A percentile compares a stretch with the other conserved stretches of the same genome.
phyloP scores from a whole-genome alignment of 2,329 filamentous ascomycete genomes.

The Torrubiella hemipterigena region DNA sequence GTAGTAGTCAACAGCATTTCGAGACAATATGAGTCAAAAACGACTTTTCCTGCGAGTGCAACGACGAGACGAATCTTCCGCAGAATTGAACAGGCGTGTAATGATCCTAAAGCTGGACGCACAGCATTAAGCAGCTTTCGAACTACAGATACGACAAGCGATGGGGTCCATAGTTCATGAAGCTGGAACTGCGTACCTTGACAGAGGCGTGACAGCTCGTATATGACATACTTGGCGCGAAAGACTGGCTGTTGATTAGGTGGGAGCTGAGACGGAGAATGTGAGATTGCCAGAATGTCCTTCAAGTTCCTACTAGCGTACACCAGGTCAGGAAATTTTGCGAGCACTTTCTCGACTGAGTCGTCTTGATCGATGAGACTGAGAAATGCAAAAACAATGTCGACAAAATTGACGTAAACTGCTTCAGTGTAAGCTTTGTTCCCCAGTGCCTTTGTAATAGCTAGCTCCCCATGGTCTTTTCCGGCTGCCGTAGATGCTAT shows the following conservation, averaged over 20 bases:
- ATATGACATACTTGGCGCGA: conserved; percentile 61
- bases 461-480: conserved; percentile 47
- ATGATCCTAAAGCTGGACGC: conserved; percentile 69
- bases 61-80: conserved; percentile 77
- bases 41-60: conserved; percentile 60
- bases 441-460: conserved; percentile 59
- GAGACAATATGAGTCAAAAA: conserved; percentile 68
- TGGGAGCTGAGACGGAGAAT: conserved; percentile 54
- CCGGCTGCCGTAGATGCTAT: conserved; percentile 17
- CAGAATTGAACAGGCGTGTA: conserved; percentile 78
- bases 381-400: conserved; percentile 67
- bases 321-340: conserved; percentile 43
- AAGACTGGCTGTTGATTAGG: conserved; percentile 81
- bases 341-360: conserved; percentile 55
- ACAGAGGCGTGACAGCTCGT: conserved; percentile 70
- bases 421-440: conserved; percentile 49
- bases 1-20: conserved; percentile 83
- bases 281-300: conserved; percentile 56
- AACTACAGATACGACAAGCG: conserved; percentile 61
- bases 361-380: conserved; percentile 68
- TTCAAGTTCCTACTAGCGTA: conserved; percentile 53
- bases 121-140: conserved; percentile 72
- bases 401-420: conserved; percentile 59
- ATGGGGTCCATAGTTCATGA: conserved; percentile 59
- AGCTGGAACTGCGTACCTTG: conserved; percentile 55